Evolutionary conservation across 768 basidiomycete species (phyloP).

Genomic region (Boletus edulis): DNA sequence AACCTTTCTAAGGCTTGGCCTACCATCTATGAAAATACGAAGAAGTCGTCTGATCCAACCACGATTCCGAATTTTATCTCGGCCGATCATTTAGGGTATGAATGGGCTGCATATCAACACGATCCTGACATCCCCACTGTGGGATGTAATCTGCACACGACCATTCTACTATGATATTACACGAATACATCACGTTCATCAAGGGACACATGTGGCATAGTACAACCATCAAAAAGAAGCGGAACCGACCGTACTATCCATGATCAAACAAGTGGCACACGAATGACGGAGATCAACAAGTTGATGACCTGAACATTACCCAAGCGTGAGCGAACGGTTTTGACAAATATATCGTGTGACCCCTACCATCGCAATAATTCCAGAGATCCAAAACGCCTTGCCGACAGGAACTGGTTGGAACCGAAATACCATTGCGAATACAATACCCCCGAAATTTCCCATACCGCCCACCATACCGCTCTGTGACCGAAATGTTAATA

Average conservation of each 20-base stretch:
- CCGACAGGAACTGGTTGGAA: conserved; percentile 2
- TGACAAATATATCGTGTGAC: background rate
- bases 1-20: background rate
- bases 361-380: conserved; percentile 38
- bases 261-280: conserved; percentile 6
- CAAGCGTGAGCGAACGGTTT: background rate
- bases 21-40: background rate
- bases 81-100: no score
- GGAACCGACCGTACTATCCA: background rate
- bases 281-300: conserved; percentile 3
- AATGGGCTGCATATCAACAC: no score
- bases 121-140: no score
- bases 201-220: background rate
- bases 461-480: conserved; percentile 40
- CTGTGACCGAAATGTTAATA: background rate
- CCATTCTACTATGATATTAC: no score
- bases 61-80: no score
- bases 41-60: no score
- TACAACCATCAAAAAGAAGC: no score
- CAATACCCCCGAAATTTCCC: conserved; percentile 45
- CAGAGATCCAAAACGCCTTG: conserved; percentile 42
- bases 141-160: no score
- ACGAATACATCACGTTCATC: no score
- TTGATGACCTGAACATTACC: conserved; percentile 1
- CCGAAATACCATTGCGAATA: conserved; percentile 41